Conservation (phyloP, 2,329 filamentous ascomycete species). For the Pseudopyricularia cyperi region DNA sequence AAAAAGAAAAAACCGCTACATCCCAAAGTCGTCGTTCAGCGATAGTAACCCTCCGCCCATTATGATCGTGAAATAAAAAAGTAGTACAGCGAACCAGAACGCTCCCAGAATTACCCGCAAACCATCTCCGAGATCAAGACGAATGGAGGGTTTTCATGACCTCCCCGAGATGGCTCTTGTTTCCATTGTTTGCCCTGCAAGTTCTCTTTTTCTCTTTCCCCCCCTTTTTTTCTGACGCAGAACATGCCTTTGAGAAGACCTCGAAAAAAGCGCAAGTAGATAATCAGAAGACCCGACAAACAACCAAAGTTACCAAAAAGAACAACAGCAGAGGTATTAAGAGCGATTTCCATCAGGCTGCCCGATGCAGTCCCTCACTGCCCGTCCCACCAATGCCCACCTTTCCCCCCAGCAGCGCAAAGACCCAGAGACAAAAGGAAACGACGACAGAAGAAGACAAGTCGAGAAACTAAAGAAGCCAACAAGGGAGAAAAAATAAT, state of each 20-base stretch:
- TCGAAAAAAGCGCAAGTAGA: constrained; percentile 3
- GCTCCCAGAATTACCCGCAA: background rate
- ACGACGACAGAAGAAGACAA: background rate
- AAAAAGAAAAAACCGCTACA: too few species aligned
- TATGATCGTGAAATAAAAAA: background rate
- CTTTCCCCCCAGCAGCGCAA: background rate
- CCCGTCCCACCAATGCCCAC: background rate
- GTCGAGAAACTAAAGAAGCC: background rate
- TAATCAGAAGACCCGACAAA: constrained; percentile 1
- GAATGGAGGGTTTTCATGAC: constrained; percentile 1
- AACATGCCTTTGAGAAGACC: background rate
- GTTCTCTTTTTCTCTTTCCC: background rate
- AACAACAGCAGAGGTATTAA: background rate
- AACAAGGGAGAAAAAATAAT: background rate
- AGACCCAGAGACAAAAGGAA: background rate
- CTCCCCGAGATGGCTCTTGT: background rate
- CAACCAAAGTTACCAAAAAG: background rate
- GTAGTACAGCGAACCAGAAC: constrained; percentile 2
- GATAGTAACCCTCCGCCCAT: background rate
- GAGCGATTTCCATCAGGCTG: background rate
- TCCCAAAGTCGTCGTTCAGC: background rate
- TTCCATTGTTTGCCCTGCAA: background rate
- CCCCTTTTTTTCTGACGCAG: background rate
- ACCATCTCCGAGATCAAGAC: background rate
- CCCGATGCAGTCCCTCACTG: background rate